These are phyloP conservation scores for Leishmania major DNA, from an alignment of 208 protist species.

Conservation along the genomic window DNA sequence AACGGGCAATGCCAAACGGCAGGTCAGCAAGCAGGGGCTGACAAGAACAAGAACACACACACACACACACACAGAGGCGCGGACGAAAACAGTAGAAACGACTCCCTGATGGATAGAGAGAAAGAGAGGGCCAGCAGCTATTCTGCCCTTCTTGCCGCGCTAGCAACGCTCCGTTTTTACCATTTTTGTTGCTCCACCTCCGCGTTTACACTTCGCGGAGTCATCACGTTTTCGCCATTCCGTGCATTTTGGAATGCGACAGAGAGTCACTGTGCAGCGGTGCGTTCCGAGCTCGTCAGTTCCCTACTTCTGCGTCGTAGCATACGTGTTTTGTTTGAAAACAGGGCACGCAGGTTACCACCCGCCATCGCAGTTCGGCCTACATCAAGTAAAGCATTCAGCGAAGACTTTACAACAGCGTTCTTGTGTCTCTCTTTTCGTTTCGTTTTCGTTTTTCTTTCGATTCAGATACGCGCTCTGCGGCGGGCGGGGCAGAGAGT, in stretches of 20 bases:
- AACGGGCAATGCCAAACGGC: neutral
- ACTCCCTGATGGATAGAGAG: neutral
- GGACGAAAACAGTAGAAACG: neutral
- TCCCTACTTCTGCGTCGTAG: neutral
- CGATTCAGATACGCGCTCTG: neutral
- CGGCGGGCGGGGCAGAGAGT: neutral
- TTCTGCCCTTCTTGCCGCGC: neutral
- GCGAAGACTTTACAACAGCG: neutral
- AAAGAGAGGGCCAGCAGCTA: neutral
- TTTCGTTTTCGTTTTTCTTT: neutral
- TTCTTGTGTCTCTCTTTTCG: neutral
- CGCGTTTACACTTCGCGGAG: neutral
- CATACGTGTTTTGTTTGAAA: too few species aligned
- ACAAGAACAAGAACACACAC: neutral
- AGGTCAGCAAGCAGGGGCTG: neutral
- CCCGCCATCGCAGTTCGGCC: neutral
- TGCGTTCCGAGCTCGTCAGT: neutral
- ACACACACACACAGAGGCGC: neutral
- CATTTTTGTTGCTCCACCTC: neutral
- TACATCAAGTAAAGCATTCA: neutral
- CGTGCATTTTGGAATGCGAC: neutral
- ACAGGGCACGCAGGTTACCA: neutral
- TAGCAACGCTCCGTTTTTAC: neutral
- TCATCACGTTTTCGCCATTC: neutral
- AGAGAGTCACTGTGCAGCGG: neutral